A percentile compares a stretch with the other conserved stretches of the same genome.
phyloP scores from a whole-genome alignment of 1,284 basidiomycete genomes.

The Cutaneotrichosporon mucoides region DNA sequence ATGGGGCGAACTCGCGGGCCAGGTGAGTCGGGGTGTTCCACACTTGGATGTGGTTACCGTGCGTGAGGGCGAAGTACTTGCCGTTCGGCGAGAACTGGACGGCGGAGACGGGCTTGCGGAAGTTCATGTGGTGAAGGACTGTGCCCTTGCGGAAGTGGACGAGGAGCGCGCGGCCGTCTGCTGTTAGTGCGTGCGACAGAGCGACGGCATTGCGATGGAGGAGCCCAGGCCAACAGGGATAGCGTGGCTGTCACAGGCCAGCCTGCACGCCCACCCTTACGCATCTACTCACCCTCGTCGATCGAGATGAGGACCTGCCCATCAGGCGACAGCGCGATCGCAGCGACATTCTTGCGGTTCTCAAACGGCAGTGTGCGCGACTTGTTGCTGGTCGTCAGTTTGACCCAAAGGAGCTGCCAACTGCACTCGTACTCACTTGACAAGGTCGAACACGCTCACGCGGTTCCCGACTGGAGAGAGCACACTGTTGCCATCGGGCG shows the following conservation, averaged over 20 bases:
- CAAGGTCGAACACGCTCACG: slow-evolving; percentile 92
- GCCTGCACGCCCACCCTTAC: too few species aligned
- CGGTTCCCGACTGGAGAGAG: slow-evolving; percentile 95
- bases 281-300: slow-evolving; percentile 66
- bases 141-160: slow-evolving; percentile 79
- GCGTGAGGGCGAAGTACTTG: slow-evolving; percentile 87
- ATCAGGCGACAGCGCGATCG: slow-evolving; percentile 86
- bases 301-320: slow-evolving; percentile 83
- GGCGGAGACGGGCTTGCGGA: slow-evolving; percentile 79
- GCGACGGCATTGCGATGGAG: too few species aligned
- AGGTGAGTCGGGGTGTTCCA: slow-evolving; percentile 93
- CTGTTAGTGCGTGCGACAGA: not conserved
- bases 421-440: slow-evolving; percentile 63
- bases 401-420: too few species aligned
- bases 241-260: too few species aligned
- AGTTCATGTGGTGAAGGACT: slow-evolving; percentile 89
- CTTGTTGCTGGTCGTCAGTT: slow-evolving; percentile 67
- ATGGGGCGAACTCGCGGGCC: slow-evolving; percentile 92
- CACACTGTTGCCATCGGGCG: slow-evolving; percentile 85
- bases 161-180: slow-evolving; percentile 82
- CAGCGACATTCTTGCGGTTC: slow-evolving; percentile 89
- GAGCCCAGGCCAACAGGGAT: too few species aligned
- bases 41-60: slow-evolving; percentile 86
- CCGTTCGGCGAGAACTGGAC: slow-evolving; percentile 91
- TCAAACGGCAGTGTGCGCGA: slow-evolving; percentile 89